These are phyloP conservation scores for Vitis rotundifolia DNA, from an alignment of 164 flowering plant genomes.

Conservation along the genomic window DNA sequence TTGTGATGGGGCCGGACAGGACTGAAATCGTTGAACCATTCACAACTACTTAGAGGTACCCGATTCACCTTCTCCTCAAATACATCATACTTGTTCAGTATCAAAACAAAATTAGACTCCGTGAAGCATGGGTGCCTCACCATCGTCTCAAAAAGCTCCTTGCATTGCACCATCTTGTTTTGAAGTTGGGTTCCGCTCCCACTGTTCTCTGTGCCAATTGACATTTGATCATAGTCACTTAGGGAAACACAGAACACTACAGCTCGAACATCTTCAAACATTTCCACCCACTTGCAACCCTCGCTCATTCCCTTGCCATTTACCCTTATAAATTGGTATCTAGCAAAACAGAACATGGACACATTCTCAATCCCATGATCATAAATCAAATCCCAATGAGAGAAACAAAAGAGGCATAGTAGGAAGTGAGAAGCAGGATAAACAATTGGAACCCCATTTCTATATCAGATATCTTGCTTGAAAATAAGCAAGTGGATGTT, in stretches of 20 bases:
- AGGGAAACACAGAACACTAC: constrained; percentile 82
- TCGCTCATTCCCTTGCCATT: constrained; percentile 93
- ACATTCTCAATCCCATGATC: too few species aligned
- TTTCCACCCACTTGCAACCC: constrained; percentile 97
- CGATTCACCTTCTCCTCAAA: constrained; percentile 86
- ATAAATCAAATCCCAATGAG: too few species aligned
- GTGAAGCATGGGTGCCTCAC: constrained; percentile 84
- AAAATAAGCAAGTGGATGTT: too few species aligned
- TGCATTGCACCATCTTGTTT: constrained; percentile 88
- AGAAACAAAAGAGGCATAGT: too few species aligned
- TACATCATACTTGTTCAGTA: constrained; percentile 88
- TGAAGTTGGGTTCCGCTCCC: constrained; percentile 49
- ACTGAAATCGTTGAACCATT: constrained; percentile 89
- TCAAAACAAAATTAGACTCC: constrained; percentile 79
- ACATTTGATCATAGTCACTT: constrained; percentile 82
- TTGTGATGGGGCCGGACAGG: constrained; percentile 68
- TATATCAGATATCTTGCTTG: too few species aligned
- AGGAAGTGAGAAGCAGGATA: too few species aligned
- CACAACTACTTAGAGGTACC: constrained; percentile 61
- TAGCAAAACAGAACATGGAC: constrained; percentile 18
- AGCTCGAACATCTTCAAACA: constrained; percentile 96
- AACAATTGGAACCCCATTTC: too few species aligned
- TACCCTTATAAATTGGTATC: constrained; percentile 87
- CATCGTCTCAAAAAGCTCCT: constrained; percentile 80
- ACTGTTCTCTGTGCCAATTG: constrained; percentile 39